Conservation (phyloP, 768 basidiomycete species). For the Dentipellis fragilis region DNA sequence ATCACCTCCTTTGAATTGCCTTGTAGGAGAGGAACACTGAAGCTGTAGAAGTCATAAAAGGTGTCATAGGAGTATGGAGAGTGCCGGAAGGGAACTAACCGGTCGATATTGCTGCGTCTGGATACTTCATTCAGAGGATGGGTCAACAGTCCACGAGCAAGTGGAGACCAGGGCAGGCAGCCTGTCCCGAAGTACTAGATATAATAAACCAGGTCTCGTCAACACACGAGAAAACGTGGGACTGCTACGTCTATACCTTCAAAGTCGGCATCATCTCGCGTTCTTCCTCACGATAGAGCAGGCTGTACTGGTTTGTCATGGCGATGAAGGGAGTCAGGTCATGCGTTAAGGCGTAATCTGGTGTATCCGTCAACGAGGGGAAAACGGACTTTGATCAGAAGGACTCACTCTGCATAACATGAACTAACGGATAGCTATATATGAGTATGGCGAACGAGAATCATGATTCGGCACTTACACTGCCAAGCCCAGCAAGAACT, state of each 20-base stretch:
- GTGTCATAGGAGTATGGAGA: too few species aligned
- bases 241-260: slow-evolving; percentile 14
- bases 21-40: not conserved
- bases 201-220: not conserved
- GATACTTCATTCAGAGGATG: slow-evolving; percentile 17
- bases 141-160: slow-evolving; percentile 24
- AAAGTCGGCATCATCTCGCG: slow-evolving; percentile 45
- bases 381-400: not conserved
- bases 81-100: slow-evolving; percentile 3
- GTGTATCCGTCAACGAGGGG: not conserved
- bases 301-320: slow-evolving; percentile 53
- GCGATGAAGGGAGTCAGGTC: slow-evolving; percentile 44
- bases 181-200: slow-evolving; percentile 20
- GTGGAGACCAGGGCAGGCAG: slow-evolving; percentile 28
- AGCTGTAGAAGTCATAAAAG: not conserved
- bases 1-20: not conserved
- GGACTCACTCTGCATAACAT: slow-evolving; percentile 16
- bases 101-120: slow-evolving; percentile 15
- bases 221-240: too few species aligned
- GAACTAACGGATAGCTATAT: slow-evolving; percentile 1
- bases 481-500: slow-evolving; percentile 27
- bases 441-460: not conserved
- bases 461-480: slow-evolving; percentile 12
- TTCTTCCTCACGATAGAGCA: slow-evolving; percentile 54
- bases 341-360: slow-evolving; percentile 33